Evolutionary conservation across 257 asterid species (phyloP).

Genomic region (Thymus quinquecostatus): DNA sequence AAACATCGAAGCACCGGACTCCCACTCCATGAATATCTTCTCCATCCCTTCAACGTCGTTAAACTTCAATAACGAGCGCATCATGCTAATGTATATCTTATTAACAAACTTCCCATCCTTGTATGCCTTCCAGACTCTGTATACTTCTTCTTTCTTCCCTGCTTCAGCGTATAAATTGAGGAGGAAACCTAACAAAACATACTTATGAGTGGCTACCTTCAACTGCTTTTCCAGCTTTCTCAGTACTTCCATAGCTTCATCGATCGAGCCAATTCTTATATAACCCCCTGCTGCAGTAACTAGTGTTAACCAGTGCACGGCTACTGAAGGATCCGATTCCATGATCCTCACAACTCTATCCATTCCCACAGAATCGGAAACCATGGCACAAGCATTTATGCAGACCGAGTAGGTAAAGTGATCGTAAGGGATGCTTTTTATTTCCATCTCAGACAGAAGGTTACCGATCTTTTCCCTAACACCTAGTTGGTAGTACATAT

Average conservation of each 20-base stretch:
- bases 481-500: slow-evolving; percentile 48
- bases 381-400: slow-evolving; percentile 51
- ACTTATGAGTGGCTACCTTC: slow-evolving; percentile 4
- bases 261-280: slow-evolving; percentile 50
- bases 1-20: slow-evolving; percentile 39
- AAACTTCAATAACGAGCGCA: slow-evolving; percentile 52
- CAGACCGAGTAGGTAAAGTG: slow-evolving; percentile 49
- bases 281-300: slow-evolving; percentile 51
- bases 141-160: slow-evolving; percentile 52
- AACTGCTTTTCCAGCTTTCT: slow-evolving; percentile 48
- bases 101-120: slow-evolving; percentile 46
- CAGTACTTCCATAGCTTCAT: slow-evolving; percentile 48
- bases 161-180: slow-evolving; percentile 55
- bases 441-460: slow-evolving; percentile 64
- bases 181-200: slow-evolving; percentile 36
- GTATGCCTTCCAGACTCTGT: slow-evolving; percentile 53
- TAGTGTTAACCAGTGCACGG: slow-evolving; percentile 40
- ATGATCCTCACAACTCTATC: slow-evolving; percentile 45
- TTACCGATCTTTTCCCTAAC: slow-evolving; percentile 38
- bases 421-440: slow-evolving; percentile 47
- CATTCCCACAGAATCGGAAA: slow-evolving; percentile 56
- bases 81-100: slow-evolving; percentile 60
- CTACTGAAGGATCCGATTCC: slow-evolving; percentile 44
- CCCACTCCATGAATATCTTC: slow-evolving; percentile 69
- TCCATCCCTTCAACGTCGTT: slow-evolving; percentile 56